Evolutionary conservation across 805 yeast genomes (phyloP), one percentile per base, ranked within the genome.

Genomic region (Kluyveromyces lactis): DNA sequence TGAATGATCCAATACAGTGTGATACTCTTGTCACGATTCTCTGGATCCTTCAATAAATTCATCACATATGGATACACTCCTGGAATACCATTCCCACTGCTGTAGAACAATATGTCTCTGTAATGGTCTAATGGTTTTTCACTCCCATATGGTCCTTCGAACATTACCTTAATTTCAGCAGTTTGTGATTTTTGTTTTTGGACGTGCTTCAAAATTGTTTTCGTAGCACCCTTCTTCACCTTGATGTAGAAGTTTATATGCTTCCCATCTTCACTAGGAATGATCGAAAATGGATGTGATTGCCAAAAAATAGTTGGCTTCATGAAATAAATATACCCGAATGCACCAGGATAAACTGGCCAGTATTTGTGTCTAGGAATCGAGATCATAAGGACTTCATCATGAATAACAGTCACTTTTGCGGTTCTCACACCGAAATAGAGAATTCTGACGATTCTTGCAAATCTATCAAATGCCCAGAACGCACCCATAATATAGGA

Each of bases 381-480:
- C 8, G 37, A 43, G 18, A 48, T 39, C 12, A 42, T 35, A 19
- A 48, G 12, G 12, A 39, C 46, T 42, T 36, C 58, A 10, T 35
- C 44, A 33, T 17, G 30, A n/a, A 39, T 34, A 33, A 33, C 39
- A 18, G 56, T 47, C 10, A 57, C 52, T 33, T 64, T 64, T 12
- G 80, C 82, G 11, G 63, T 54, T 18, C 77, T 72, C 18, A 72
- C 75, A 5, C 95, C 95, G 45, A 81, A 79, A 24, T 63, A 52
- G 11, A 71, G 39, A 2, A 85, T 57, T 40, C 86, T 69, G 1
- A 69, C 61, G 9, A 79, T 43, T 46, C 95, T 69, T 11, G 73
- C 51, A 0, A 75, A 43, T 40, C 89, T 65, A 53, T 86, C 94
- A 47, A 76, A 67, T 1, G 65, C 69, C 95, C 95, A 86, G 7